Evolutionary conservation across 176 grass and related monocot species (phyloP).

Genomic region (Oryza brachyantha): DNA sequence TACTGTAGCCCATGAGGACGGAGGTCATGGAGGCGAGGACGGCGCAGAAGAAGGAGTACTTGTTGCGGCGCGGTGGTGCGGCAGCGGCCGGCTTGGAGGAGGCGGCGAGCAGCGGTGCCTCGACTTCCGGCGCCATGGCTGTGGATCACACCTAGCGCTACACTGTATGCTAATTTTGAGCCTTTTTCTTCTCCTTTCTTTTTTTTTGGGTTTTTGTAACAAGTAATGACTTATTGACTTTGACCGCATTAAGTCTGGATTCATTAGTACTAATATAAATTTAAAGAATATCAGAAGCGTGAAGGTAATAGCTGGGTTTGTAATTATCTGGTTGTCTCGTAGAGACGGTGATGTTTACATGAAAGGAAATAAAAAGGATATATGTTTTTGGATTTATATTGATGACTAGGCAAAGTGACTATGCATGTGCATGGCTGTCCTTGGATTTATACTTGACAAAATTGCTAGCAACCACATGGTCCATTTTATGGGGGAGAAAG

Average conservation of each 20-base stretch:
- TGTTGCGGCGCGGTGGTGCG: conserved; percentile 28
- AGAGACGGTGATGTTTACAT: neutral
- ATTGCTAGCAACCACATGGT: conserved; percentile 18
- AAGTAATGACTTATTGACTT: neutral
- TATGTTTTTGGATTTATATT: neutral
- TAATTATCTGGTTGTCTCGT: no score
- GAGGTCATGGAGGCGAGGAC: conserved; percentile 85
- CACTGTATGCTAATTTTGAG: neutral
- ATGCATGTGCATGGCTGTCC: neutral
- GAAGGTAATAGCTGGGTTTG: neutral
- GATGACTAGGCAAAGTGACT: neutral
- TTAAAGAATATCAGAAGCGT: no score
- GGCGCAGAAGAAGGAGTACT: conserved; percentile 65
- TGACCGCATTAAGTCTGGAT: no score
- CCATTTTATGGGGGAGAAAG: neutral
- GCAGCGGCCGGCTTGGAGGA: conserved; percentile 2
- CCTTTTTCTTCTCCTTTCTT: neutral
- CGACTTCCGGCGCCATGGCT: conserved; percentile 19
- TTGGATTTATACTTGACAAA: neutral
- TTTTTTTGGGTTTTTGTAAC: neutral
- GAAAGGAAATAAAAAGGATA: neutral
- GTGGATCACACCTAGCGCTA: neutral
- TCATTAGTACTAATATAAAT: no score
- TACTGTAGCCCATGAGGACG: conserved; percentile 76
- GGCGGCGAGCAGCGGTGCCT: conserved; percentile 36